Percentiles rank a stretch among this genome's conserved stretches.
Evolutionary conservation across 768 basidiomycete species (phyloP).

Genomic region (Psilocybe azurescens): DNA sequence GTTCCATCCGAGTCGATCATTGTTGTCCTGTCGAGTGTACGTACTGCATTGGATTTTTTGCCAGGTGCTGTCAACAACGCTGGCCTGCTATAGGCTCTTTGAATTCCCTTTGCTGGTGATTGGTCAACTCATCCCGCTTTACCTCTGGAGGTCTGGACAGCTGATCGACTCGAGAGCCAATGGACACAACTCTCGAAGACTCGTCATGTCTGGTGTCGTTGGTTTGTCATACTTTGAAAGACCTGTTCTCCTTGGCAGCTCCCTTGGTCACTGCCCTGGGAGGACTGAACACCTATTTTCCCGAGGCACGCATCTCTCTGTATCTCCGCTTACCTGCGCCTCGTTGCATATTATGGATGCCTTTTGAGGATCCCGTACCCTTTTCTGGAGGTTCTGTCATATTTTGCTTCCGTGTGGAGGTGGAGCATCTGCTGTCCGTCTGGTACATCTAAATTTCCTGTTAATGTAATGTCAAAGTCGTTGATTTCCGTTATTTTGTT

Average conservation of each 20-base stretch:
- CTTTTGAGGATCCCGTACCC: neutral
- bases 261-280: too few relatives aligned
- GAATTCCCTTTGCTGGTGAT: neutral
- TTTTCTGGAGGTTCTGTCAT: neutral
- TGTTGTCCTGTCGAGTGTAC: too few relatives aligned
- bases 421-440: constrained; percentile 6
- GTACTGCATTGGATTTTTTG: too few relatives aligned
- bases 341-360: neutral
- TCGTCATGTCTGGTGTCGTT: neutral
- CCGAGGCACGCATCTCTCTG: neutral
- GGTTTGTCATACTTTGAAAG: neutral
- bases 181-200: neutral
- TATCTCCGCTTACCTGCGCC: neutral
- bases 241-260: neutral
- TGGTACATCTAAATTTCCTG: neutral
- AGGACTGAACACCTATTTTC: neutral
- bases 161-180: neutral
- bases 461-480: too few relatives aligned
- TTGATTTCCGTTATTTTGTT: too few relatives aligned
- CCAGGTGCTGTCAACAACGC: too few relatives aligned
- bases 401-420: constrained; percentile 5
- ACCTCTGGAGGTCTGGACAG: neutral
- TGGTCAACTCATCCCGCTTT: neutral
- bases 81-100: neutral
- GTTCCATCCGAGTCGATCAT: neutral